Evolutionary conservation across 1,284 basidiomycete genomes (phyloP), one percentile per base, ranked within the genome.

Genomic region (Moesziomyces antarcticus): DNA sequence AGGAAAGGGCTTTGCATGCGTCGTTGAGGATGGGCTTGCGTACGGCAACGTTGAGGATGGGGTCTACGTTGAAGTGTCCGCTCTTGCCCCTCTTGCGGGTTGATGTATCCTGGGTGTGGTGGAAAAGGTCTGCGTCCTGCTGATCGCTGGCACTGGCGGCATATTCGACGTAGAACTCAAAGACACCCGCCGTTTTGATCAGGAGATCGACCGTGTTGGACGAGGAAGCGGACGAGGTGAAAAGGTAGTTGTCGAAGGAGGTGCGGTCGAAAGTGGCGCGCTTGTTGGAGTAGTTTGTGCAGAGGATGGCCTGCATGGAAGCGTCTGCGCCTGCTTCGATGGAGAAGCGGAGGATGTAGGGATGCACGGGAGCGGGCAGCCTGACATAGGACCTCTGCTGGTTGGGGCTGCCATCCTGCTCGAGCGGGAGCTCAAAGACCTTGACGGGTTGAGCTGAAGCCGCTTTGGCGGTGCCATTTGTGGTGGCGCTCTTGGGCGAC

Each of bases 241-340:
- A 68, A 18, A 56, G 27, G 10, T 49, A 56, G 84, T 93, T 88
- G 10, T 89, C 87, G 84, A 93, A 94, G 44, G 86, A 88, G 69
- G 91, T 89, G 24, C 96, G 89, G 58, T 90, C 88, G 82, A 97
- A 99, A 4, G 43, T 43, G 16, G 85, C 86, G 27, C 92, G 92
- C 18, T 94, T 68, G 48, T 52, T 45, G 1, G 79, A 79, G 43
- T 72, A 79, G 62, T 80, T 80, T 21, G 79, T 77, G 64, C 58
- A 79, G 9, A 81, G 68, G 24, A 35, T 40, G 24, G 75, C 78
- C 5, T 80, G 54, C 33, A 63, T 68, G 14, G 75, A 79, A 4
- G 78, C 78, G 9, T 51, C 46, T 9, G 63, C 60, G 24, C 79
- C 79, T 5, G 79, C 75, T 14, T 81, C 77, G 53, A 81, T 63